phyloP scores from a whole-genome alignment of 768 basidiomycete genomes.

The Psilocybe cyanescens region DNA sequence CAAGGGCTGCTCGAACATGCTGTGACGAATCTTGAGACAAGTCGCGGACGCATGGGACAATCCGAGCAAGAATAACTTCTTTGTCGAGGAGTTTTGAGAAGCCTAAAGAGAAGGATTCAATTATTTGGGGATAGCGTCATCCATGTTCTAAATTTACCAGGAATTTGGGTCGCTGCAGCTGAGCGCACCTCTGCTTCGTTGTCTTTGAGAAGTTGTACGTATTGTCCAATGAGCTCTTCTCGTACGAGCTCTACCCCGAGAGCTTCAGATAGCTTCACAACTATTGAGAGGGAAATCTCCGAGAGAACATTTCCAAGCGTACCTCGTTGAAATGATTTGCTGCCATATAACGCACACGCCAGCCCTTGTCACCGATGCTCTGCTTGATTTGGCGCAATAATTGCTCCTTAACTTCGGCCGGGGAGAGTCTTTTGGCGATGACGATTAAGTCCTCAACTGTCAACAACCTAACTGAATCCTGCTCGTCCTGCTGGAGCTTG shows the following conservation, averaged over 20 bases:
- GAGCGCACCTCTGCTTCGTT: constrained; percentile 99
- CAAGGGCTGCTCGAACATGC: constrained; percentile 96
- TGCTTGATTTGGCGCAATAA: constrained; percentile 86
- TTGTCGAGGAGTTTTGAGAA: constrained; percentile 93
- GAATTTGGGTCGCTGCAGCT: constrained; percentile 94
- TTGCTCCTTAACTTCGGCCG: constrained; percentile 91
- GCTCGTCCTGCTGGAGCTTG: constrained; percentile 93
- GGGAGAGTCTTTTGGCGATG: constrained; percentile 82
- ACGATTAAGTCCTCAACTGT: constrained; percentile 96
- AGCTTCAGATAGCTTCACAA: constrained; percentile 79
- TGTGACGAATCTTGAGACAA: constrained; percentile 93
- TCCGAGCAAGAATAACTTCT: constrained; percentile 90
- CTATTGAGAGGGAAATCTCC: constrained; percentile 5
- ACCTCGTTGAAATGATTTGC: constrained; percentile 97
- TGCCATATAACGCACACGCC: constrained; percentile 99
- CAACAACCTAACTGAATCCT: constrained; percentile 94
- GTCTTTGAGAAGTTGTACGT: constrained; percentile 93
- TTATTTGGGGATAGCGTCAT: constrained; percentile 11
- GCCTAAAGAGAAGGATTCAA: constrained; percentile 48
- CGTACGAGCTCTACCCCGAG: constrained; percentile 89
- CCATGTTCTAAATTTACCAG: constrained; percentile 58
- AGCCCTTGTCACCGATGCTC: constrained; percentile 93
- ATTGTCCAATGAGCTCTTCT: constrained; percentile 93
- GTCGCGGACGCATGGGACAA: constrained; percentile 95
- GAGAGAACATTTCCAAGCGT: constrained; percentile 16